Percentiles rank a stretch among this genome's conserved stretches.
Conservation (phyloP, 1,284 basidiomycete species). For the Porodaedalea pini region DNA sequence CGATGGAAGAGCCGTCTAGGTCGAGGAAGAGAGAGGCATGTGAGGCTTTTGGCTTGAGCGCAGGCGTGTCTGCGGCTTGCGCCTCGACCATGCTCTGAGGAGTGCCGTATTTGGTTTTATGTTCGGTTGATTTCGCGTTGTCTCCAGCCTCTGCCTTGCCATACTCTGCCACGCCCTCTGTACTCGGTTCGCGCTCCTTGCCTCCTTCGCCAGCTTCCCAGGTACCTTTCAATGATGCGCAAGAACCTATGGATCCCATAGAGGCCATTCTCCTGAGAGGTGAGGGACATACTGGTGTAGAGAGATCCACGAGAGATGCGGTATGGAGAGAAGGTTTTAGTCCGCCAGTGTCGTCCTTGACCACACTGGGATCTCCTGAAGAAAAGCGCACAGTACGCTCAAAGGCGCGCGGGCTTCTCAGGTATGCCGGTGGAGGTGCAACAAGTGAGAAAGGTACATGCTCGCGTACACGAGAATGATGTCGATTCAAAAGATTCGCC, state of each 20-base stretch:
- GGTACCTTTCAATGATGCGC: background rate
- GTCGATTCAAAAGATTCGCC: constrained; percentile 3
- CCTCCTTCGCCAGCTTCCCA: background rate
- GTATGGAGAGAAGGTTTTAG: background rate
- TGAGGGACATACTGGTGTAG: constrained; percentile 6
- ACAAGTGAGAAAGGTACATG: constrained; percentile 13
- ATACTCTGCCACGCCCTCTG: background rate
- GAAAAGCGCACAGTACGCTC: background rate
- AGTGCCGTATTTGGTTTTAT: background rate
- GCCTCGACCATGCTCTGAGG: background rate
- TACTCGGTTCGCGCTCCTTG: too few relatives aligned
- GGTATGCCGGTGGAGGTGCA: constrained; percentile 8
- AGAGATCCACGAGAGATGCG: constrained; percentile 1
- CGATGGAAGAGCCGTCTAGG: background rate
- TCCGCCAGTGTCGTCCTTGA: background rate
- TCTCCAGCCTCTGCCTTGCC: background rate
- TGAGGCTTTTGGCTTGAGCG: background rate
- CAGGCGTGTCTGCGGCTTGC: background rate
- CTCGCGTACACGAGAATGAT: constrained; percentile 12
- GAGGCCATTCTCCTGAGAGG: constrained; percentile 8
- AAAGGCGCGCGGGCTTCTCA: background rate
- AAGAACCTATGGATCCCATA: constrained; percentile 2
- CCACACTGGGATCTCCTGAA: background rate
- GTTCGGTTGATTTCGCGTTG: background rate
- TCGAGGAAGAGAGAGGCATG: background rate